Conservation (phyloP, 75 land plant genomes). For the Sequoia sempervirens region DNA sequence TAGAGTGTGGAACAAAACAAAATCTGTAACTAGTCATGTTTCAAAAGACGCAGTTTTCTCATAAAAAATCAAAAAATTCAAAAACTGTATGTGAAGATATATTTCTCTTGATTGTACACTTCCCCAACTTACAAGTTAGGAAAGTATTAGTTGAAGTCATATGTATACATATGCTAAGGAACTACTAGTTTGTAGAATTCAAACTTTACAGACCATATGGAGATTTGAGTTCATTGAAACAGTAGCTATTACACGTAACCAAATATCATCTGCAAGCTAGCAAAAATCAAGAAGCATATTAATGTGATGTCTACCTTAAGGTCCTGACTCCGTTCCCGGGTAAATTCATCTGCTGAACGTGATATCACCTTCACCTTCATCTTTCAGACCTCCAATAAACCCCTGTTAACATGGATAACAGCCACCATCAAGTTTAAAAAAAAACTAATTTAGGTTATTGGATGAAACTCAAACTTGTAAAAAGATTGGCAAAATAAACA, state of each 20-base stretch:
- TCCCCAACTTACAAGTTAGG: background rate
- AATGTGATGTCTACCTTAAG: conserved; percentile 52
- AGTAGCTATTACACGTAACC: background rate
- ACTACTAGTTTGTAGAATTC: too few species aligned
- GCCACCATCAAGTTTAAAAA: background rate
- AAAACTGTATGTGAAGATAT: background rate
- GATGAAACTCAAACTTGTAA: background rate
- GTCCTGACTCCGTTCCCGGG: conserved; percentile 87
- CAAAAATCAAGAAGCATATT: background rate
- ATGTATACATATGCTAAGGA: too few species aligned
- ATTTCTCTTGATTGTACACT: background rate
- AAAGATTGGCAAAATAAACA: background rate
- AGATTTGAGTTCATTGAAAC: background rate
- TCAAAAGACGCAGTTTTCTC: background rate
- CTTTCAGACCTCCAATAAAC: background rate
- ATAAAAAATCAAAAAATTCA: background rate
- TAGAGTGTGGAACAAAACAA: background rate
- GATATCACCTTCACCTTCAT: conserved; percentile 94
- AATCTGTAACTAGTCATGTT: background rate
- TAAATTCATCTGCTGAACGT: conserved; percentile 83
- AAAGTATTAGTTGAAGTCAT: background rate
- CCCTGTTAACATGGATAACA: conserved; percentile 15
- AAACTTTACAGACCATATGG: background rate
- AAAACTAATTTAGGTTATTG: background rate
- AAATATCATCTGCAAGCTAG: too few species aligned